A percentile compares a stretch with the other conserved stretches of the same genome.
Conservation (phyloP, 2,329 filamentous ascomycete genomes). For the Xylaria hypoxylon region DNA sequence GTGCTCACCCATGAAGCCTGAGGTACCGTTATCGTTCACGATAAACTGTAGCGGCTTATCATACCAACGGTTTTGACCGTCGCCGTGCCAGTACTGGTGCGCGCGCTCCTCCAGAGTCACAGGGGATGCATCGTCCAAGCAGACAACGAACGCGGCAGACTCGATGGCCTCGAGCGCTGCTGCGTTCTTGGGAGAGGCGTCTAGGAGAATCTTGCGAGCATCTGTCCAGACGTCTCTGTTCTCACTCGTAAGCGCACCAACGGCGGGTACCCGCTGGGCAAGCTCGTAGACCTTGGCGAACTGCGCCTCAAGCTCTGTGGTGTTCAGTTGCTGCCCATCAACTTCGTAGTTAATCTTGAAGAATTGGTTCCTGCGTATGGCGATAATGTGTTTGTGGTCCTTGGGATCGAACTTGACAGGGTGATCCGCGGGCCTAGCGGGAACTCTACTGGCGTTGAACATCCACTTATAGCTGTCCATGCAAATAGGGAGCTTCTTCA, state of each 20-base stretch:
- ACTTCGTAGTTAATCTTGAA: constrained; percentile 90
- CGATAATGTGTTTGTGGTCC: constrained; percentile 88
- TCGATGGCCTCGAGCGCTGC: constrained; percentile 84
- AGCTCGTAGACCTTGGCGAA: constrained; percentile 86
- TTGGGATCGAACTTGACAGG: constrained; percentile 81
- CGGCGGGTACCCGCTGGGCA: constrained; percentile 75
- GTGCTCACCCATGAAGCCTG: constrained; percentile 98
- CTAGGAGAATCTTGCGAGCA: constrained; percentile 79
- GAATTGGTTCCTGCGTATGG: constrained; percentile 95
- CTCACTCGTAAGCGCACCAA: constrained; percentile 88
- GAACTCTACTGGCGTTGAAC: constrained; percentile 94
- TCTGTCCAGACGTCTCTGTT: constrained; percentile 95
- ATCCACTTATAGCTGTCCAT: constrained; percentile 99
- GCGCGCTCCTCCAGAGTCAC: constrained; percentile 96
- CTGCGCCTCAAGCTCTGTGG: constrained; percentile 88
- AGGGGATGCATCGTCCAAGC: constrained; percentile 89
- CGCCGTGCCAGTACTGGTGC: constrained; percentile 97
- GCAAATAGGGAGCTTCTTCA: constrained; percentile 96
- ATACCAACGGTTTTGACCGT: constrained; percentile 95
- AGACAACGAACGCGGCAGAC: constrained; percentile 89
- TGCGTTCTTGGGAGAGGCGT: constrained; percentile 82
- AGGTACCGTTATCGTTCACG: constrained; percentile 96
- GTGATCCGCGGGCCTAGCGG: constrained; percentile 83
- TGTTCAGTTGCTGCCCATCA: constrained; percentile 86
- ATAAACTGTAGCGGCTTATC: constrained; percentile 99